These are phyloP conservation scores for Aspergillus japonicus DNA, from an alignment of 2,329 filamentous ascomycete species.

Conservation along the genomic window DNA sequence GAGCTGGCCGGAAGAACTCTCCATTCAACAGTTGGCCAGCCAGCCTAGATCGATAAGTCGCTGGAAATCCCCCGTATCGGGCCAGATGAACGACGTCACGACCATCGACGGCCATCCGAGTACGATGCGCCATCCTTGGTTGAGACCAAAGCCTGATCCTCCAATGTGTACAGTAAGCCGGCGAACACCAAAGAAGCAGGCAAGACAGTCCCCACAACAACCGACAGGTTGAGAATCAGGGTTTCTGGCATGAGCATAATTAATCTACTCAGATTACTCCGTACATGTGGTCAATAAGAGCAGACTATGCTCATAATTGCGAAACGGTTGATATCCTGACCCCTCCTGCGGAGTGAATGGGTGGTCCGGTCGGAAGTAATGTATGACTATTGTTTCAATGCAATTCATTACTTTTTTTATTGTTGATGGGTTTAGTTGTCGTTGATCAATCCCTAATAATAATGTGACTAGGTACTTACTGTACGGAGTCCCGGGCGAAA, in stretches of 20 bases:
- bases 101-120: not conserved
- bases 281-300: not conserved
- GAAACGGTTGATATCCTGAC: not conserved
- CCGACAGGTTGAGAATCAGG: not conserved
- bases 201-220: not conserved
- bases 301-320: not conserved
- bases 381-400: not conserved
- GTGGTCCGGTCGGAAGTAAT: not conserved
- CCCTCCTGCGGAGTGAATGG: not conserved
- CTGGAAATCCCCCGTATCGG: not conserved
- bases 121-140: slow-evolving; percentile 6
- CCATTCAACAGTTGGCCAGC: not conserved
- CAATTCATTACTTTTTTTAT: not conserved
- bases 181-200: not conserved
- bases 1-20: not conserved
- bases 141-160: not conserved
- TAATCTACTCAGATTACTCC: not conserved
- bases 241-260: not conserved
- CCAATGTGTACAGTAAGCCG: not conserved
- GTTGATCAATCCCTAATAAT: slow-evolving; percentile 12
- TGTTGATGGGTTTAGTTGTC: not conserved
- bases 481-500: slow-evolving; percentile 12
- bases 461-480: not conserved
- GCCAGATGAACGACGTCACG: not conserved
- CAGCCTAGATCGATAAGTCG: not conserved